Conservation (phyloP, 169 alveolate genomes). For the Plasmodium gaboni region DNA sequence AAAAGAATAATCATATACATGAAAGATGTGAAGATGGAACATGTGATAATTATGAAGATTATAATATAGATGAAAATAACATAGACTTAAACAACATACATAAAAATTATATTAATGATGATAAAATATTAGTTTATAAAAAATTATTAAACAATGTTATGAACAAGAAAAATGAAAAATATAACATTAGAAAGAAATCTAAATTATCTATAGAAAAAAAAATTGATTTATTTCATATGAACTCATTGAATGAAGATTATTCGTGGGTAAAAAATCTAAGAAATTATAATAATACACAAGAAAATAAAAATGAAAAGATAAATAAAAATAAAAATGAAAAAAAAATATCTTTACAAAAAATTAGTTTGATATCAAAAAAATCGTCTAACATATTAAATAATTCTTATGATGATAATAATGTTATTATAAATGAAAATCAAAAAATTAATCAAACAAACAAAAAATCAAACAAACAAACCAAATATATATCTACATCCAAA, state of each 20-base stretch:
- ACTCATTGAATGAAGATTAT: conserved; percentile 23
- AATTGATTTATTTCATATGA: conserved; percentile 18
- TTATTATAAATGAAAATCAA: neutral
- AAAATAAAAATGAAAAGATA: neutral
- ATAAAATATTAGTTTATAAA: conserved; percentile 1
- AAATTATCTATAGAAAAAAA: neutral
- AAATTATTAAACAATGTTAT: conserved; percentile 3
- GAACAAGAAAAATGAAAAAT: neutral
- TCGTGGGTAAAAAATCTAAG: conserved; percentile 49
- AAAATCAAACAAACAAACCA: neutral
- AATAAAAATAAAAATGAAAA: neutral
- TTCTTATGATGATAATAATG: neutral
- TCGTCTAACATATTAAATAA: too few species aligned
- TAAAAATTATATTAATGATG: neutral
- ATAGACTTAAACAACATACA: neutral
- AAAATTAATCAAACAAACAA: neutral
- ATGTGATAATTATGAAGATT: too few species aligned
- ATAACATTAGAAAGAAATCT: neutral
- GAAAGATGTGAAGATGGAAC: too few species aligned
- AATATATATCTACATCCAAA: neutral
- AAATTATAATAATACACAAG: conserved; percentile 20
- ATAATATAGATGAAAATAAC: neutral
- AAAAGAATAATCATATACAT: too few species aligned
- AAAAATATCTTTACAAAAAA: too few species aligned
- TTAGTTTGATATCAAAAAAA: too few species aligned